Percentiles rank a stretch among this genome's conserved stretches.
These are phyloP conservation scores for Naematelia aurantialba DNA, from an alignment of 768 basidiomycete species.

Conservation along the genomic window DNA sequence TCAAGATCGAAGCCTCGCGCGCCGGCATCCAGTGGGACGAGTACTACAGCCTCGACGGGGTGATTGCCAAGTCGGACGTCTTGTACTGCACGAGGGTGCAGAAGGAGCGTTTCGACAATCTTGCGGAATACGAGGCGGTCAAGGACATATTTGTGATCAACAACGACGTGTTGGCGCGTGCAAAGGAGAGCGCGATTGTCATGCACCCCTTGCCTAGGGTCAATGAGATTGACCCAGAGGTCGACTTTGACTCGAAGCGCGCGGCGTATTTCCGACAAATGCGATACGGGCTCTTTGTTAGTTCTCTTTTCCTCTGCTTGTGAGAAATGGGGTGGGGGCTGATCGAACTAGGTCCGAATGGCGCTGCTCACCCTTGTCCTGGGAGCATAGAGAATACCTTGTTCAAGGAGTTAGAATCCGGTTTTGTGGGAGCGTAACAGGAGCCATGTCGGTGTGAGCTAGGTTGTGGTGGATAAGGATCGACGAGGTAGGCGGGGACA, in stretches of 20 bases:
- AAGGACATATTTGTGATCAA: constrained; percentile 91
- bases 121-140: constrained; percentile 80
- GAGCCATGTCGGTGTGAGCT: no score
- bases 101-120: constrained; percentile 81
- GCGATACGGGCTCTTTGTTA: constrained; percentile 93
- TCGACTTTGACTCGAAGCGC: constrained; percentile 89
- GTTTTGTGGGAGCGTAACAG: no score
- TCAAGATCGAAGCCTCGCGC: constrained; percentile 76
- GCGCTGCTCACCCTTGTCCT: constrained; percentile 70
- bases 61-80: constrained; percentile 87
- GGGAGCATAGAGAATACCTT: constrained; percentile 35
- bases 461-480: no score
- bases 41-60: constrained; percentile 85
- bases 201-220: constrained; percentile 98
- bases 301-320: constrained; percentile 50
- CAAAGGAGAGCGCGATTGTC: constrained; percentile 96
- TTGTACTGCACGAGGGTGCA: constrained; percentile 95
- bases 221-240: constrained; percentile 97
- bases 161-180: constrained; percentile 84
- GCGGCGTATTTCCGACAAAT: constrained; percentile 98
- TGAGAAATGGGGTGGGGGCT: background rate
- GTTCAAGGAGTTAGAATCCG: background rate
- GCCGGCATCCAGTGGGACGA: constrained; percentile 74
- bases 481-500: background rate
- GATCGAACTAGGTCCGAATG: constrained; percentile 63